Conservation (phyloP, 1,284 basidiomycete species). For the Heterobasidion parviporum region DNA sequence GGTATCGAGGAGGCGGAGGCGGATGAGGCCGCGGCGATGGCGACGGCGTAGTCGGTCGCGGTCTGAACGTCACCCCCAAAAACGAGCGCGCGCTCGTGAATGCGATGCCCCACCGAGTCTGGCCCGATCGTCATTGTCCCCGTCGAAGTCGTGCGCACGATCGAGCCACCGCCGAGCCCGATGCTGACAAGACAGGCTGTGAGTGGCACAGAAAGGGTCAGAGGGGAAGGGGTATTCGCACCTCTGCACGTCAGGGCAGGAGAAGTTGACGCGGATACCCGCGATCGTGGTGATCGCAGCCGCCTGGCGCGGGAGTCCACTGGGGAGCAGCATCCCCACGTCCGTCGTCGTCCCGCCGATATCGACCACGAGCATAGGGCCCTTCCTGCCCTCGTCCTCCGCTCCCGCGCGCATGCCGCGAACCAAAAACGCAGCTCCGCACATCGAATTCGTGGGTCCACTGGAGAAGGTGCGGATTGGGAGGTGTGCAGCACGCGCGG, state of each 20-base stretch:
- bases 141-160: slow-evolving; percentile 16
- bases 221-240: background rate
- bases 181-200: slow-evolving; percentile 20
- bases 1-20: background rate
- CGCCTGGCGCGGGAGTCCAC: slow-evolving; percentile 43
- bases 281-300: slow-evolving; percentile 38
- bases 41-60: slow-evolving; percentile 42
- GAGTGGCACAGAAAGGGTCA: background rate
- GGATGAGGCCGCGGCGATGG: slow-evolving; percentile 15
- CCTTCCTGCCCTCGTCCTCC: slow-evolving; percentile 21
- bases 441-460: slow-evolving; percentile 56
- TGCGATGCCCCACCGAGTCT: slow-evolving; percentile 46
- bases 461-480: slow-evolving; percentile 57
- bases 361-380: slow-evolving; percentile 46
- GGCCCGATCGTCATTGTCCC: slow-evolving; percentile 39
- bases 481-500: slow-evolving; percentile 40
- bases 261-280: slow-evolving; percentile 35
- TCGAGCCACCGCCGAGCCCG: slow-evolving; percentile 49
- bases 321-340: slow-evolving; percentile 41
- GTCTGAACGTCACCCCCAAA: slow-evolving; percentile 46
- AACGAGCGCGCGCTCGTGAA: slow-evolving; percentile 35
- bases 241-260: slow-evolving; percentile 35
- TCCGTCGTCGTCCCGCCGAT: slow-evolving; percentile 52
- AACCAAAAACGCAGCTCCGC: slow-evolving; percentile 44
- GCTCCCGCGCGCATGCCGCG: slow-evolving; percentile 19